Percentiles rank a stretch among this genome's conserved stretches.
Conservation (phyloP, 768 basidiomycete species). For the Mycena rosella region DNA sequence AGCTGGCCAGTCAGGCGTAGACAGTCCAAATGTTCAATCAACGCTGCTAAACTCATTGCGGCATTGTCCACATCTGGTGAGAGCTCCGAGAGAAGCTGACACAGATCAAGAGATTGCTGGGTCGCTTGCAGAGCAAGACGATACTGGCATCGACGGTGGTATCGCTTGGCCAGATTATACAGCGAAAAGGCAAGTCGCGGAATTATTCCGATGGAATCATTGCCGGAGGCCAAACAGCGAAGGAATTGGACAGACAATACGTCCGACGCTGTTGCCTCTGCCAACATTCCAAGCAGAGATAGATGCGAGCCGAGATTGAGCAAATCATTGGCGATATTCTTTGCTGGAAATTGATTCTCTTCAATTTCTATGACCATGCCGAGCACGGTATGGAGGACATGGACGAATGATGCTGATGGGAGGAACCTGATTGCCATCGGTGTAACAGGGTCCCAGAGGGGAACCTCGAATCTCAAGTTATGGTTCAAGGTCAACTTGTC, state of each 20-base stretch:
- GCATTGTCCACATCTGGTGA: conserved; percentile 2
- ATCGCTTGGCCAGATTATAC: neutral
- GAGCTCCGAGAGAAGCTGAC: neutral
- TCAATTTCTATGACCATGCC: conserved; percentile 5
- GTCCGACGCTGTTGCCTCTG: conserved; percentile 16
- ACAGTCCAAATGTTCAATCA: conserved; percentile 6
- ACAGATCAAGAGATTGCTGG: conserved; percentile 15
- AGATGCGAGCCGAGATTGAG: conserved; percentile 5
- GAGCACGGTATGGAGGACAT: conserved; percentile 22
- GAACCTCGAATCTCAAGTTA: neutral
- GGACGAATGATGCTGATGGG: neutral
- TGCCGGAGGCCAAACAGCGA: neutral
- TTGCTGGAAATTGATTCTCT: neutral
- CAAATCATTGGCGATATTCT: conserved; percentile 2
- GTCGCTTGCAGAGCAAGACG: conserved; percentile 9
- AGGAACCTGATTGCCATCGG: conserved; percentile 1
- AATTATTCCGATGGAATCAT: neutral
- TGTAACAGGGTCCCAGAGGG: neutral
- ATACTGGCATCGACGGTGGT: neutral
- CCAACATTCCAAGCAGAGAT: conserved; percentile 6
- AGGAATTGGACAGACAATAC: neutral
- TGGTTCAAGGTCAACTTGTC: neutral
- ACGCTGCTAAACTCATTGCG: neutral
- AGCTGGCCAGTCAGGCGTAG: neutral
- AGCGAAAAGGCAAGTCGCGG: conserved; percentile 9